Evolutionary conservation across 805 yeast species (phyloP), one percentile per base, ranked within the genome.

Genomic region (Candida boidinii): DNA sequence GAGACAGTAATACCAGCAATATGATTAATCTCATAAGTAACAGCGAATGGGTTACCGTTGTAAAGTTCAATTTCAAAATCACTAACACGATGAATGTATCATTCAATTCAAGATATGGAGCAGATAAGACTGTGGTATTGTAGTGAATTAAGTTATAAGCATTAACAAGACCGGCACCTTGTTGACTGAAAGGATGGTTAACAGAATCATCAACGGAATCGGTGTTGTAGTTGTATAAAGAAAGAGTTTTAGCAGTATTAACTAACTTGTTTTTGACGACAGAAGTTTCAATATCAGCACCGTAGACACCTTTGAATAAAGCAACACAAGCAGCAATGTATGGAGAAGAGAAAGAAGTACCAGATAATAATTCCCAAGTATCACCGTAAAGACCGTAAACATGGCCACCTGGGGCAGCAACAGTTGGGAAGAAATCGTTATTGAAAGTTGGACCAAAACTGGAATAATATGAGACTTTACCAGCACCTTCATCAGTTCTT

Each of bases 371-470:
- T 12, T 26, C 28, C 29, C 32, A 43, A 5, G 17, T 13, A 11
- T 28, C 30, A 17, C 17, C 23, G 16, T 31, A 43, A 4, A 40
- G 13, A 14, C 46, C 44, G 17, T 15, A 43, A 16, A 43, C 36
- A n/a, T 21, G 7, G 17, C 47, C 46, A 21, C 47, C 47, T 17
- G 47, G 48, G n/a, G 48, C 48, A 17, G 48, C 26, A 17, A 44
- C 27, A 9, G 39, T 27, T 16, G 48, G 48, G 26, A 41, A 44
- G 17, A 38, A 41, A 18, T 38, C 23, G 23, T 40, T 37, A 24
- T 44, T 44, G 19, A 34, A 41, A 18, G 48, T 44, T 15, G 48
- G 48, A 25, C 48, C 48, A 28, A 34, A 37, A 5, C 48, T 34
- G 11, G 48, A 41, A 23, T 34, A 44, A 23, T 33, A 38, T 8